A percentile compares a stretch with the other conserved stretches of the same genome.
These are phyloP conservation scores for Phytophthora nicotianae DNA, from an alignment of 352 stramenopile species.

Conservation along the genomic window DNA sequence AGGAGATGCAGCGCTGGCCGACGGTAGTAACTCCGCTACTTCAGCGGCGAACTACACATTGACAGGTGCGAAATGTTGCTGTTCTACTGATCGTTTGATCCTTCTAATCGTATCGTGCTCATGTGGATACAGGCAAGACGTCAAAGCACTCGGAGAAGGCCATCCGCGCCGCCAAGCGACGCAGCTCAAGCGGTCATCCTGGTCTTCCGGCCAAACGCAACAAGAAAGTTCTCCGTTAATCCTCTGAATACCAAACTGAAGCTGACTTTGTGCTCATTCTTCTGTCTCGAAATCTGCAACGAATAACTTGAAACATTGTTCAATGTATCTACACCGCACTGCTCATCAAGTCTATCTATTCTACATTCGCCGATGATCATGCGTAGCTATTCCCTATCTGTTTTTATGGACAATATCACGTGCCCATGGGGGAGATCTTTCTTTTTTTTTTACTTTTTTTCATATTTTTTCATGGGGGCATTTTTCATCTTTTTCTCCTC, in stretches of 20 bases:
- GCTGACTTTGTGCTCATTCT: too few species aligned
- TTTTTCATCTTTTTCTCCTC: slow-evolving; percentile 30
- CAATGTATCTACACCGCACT: slow-evolving; percentile 3
- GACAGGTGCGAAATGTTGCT: slow-evolving; percentile 27
- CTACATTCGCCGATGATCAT: slow-evolving; percentile 23
- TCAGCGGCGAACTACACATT: slow-evolving; percentile 26
- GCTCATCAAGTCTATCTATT: slow-evolving; percentile 24
- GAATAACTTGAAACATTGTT: too few species aligned
- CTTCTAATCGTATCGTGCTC: not conserved
- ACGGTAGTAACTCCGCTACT: slow-evolving; percentile 5
- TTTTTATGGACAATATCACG: slow-evolving; percentile 27
- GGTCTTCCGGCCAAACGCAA: slow-evolving; percentile 59
- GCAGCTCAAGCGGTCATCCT: slow-evolving; percentile 27
- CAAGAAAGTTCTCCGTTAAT: slow-evolving; percentile 55
- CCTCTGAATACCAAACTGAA: not conserved
- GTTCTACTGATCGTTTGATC: not conserved
- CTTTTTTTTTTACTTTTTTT: slow-evolving; percentile 35
- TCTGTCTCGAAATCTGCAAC: too few species aligned
- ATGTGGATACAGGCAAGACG: slow-evolving; percentile 45
- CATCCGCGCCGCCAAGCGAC: slow-evolving; percentile 50
- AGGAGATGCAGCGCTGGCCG: slow-evolving; percentile 28
- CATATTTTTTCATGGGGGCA: slow-evolving; percentile 36
- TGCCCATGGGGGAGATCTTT: slow-evolving; percentile 25
- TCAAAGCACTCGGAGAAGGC: slow-evolving; percentile 64
- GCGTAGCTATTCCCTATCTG: slow-evolving; percentile 9